Conservation (phyloP, 2,329 filamentous ascomycete species). For the Clathrospora elynae region DNA sequence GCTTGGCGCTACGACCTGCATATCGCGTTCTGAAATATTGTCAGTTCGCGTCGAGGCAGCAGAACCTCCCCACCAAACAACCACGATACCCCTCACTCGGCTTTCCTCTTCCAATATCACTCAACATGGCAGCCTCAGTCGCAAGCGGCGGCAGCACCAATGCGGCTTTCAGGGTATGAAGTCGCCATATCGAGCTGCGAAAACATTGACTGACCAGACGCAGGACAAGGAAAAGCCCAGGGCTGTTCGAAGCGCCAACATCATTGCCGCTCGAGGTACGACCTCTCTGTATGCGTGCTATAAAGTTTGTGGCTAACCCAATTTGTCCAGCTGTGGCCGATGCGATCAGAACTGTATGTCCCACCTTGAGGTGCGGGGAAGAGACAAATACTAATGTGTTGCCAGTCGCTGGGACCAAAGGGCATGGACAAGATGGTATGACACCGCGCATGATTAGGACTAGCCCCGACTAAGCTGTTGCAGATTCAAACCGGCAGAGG, state of each 20-base stretch:
- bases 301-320: constrained; percentile 27
- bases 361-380: constrained; percentile 27
- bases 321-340: constrained; percentile 79
- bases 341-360: constrained; percentile 81
- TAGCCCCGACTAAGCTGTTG: constrained; percentile 14
- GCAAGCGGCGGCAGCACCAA: constrained; percentile 56
- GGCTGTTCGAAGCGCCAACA: constrained; percentile 94
- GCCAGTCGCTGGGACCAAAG: constrained; percentile 82
- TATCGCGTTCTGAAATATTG: constrained; percentile 34
- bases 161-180: constrained; percentile 67
- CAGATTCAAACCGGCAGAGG: constrained; percentile 92
- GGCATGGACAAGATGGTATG: constrained; percentile 96
- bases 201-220: constrained; percentile 49
- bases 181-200: constrained; percentile 16
- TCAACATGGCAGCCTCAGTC: constrained; percentile 44
- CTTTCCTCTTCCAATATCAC: constrained; percentile 6
- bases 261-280: constrained; percentile 91
- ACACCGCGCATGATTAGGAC: background rate
- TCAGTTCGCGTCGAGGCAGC: constrained; percentile 33
- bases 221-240: constrained; percentile 96
- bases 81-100: constrained; percentile 30
- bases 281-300: constrained; percentile 23
- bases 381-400: constrained; percentile 29
- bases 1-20: constrained; percentile 18
- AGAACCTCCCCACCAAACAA: constrained; percentile 27